phyloP scores from a whole-genome alignment of 768 basidiomycete species.

The Xerocomellus chrysenteron region DNA sequence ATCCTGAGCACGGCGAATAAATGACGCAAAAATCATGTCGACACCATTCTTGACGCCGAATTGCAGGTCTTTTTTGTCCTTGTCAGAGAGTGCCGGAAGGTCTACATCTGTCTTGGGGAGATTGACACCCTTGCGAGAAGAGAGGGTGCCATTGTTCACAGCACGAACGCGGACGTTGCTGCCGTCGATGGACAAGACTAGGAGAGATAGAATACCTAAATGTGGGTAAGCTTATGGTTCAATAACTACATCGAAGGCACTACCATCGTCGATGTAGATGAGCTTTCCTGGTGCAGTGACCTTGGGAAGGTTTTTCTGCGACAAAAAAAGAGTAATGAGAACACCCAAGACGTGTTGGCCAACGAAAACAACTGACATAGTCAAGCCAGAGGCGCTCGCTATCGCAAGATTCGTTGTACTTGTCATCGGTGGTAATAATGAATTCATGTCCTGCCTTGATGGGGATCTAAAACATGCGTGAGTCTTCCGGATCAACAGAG shows the following conservation, averaged over 20 bases:
- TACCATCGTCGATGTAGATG: slow-evolving; percentile 96
- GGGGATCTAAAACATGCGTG: slow-evolving; percentile 52
- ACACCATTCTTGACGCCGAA: slow-evolving; percentile 98
- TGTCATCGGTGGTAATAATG: slow-evolving; percentile 79
- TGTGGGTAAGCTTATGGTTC: neutral
- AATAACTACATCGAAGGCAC: slow-evolving; percentile 5
- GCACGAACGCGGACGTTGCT: slow-evolving; percentile 78
- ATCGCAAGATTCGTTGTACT: slow-evolving; percentile 76
- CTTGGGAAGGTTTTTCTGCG: slow-evolving; percentile 85
- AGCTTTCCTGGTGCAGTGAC: slow-evolving; percentile 97
- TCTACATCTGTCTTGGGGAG: slow-evolving; percentile 98
- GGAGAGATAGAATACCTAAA: slow-evolving; percentile 79
- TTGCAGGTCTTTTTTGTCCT: slow-evolving; percentile 92
- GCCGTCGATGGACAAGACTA: slow-evolving; percentile 88
- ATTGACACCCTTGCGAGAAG: slow-evolving; percentile 98
- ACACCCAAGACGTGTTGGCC: neutral
- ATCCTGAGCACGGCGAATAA: slow-evolving; percentile 94
- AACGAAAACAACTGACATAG: slow-evolving; percentile 61
- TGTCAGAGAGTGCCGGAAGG: slow-evolving; percentile 94
- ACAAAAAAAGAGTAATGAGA: neutral
- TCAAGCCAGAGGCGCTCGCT: slow-evolving; percentile 89
- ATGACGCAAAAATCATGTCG: slow-evolving; percentile 99
- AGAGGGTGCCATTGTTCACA: slow-evolving; percentile 88
- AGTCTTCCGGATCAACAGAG: neutral
- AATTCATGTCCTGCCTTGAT: slow-evolving; percentile 94